A percentile compares a stretch with the other conserved stretches of the same genome.
Evolutionary conservation across 208 protist species (phyloP).

Genomic region (Trypanosoma boissoni): DNA sequence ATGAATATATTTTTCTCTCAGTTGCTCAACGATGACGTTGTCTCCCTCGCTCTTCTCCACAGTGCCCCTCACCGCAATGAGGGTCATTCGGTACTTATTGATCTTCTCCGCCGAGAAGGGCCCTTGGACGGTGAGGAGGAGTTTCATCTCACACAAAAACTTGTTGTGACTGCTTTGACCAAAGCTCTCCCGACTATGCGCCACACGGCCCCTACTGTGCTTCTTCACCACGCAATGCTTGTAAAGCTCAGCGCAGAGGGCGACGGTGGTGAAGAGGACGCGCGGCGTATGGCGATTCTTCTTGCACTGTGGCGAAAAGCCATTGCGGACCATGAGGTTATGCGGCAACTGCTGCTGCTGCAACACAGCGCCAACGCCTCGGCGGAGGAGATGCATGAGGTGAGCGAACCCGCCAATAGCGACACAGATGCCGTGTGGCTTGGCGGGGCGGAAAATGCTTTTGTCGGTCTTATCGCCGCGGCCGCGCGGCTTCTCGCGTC

Average conservation of each 20-base stretch:
- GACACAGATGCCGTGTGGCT: no score
- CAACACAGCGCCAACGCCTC: not conserved
- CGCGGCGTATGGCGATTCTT: constrained; percentile 22
- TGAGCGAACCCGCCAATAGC: no score
- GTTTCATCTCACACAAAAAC: constrained; percentile 32
- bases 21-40: constrained; percentile 41
- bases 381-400: no score
- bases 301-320: constrained; percentile 37
- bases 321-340: constrained; percentile 27
- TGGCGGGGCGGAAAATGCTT: no score
- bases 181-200: constrained; percentile 27
- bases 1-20: constrained; percentile 33
- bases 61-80: constrained; percentile 1
- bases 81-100: constrained; percentile 9
- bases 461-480: constrained; percentile 17
- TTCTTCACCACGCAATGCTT: constrained; percentile 31
- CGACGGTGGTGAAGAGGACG: constrained; percentile 9
- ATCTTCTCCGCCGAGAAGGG: constrained; percentile 18
- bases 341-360: constrained; percentile 26
- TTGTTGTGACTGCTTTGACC: constrained; percentile 25
- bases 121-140: constrained; percentile 22
- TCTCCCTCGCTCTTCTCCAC: constrained; percentile 23
- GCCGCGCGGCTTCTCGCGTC: constrained; percentile 16
- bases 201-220: constrained; percentile 25
- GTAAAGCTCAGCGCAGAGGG: constrained; percentile 22